phyloP scores from a whole-genome alignment of 345 rosid genomes.

The Rhodamnia argentea region DNA sequence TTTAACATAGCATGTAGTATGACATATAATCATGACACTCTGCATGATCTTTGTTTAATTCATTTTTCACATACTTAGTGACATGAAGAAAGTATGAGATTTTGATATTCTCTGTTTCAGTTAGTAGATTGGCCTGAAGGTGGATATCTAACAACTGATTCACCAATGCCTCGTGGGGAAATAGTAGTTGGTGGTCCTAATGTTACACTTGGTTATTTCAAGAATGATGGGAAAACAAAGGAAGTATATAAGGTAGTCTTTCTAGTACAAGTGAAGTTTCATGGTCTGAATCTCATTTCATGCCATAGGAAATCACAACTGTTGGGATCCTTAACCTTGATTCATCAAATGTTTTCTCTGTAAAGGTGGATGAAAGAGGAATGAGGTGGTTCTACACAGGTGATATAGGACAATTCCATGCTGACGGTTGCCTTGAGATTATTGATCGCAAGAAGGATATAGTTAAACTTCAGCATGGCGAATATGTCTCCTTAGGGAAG shows the following conservation, averaged over 20 bases:
- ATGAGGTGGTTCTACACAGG: constrained; percentile 99
- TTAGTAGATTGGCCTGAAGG: constrained; percentile 97
- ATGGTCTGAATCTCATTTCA: not conserved
- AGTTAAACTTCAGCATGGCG: constrained; percentile 97
- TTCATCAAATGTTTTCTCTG: not conserved
- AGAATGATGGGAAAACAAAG: constrained; percentile 74
- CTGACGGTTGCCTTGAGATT: constrained; percentile 97
- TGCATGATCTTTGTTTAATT: not conserved
- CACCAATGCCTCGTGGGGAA: constrained; percentile 96
- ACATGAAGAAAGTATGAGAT: not conserved
- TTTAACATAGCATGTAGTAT: not conserved
- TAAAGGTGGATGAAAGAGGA: constrained; percentile 86
- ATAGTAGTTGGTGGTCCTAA: constrained; percentile 89
- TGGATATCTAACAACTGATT: constrained; percentile 60
- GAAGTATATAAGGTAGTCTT: constrained; percentile 79
- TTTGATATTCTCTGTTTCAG: constrained; percentile 29
- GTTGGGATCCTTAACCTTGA: not conserved
- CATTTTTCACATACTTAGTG: not conserved
- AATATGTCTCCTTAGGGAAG: constrained; percentile 96
- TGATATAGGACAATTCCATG: constrained; percentile 82
- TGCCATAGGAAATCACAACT: not conserved
- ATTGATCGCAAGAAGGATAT: constrained; percentile 95
- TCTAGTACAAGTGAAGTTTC: not conserved
- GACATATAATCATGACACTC: not conserved
- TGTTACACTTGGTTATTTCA: constrained; percentile 88